Evolutionary conservation across 257 asterid genomes (phyloP).

Genomic region (Lantana camara): DNA sequence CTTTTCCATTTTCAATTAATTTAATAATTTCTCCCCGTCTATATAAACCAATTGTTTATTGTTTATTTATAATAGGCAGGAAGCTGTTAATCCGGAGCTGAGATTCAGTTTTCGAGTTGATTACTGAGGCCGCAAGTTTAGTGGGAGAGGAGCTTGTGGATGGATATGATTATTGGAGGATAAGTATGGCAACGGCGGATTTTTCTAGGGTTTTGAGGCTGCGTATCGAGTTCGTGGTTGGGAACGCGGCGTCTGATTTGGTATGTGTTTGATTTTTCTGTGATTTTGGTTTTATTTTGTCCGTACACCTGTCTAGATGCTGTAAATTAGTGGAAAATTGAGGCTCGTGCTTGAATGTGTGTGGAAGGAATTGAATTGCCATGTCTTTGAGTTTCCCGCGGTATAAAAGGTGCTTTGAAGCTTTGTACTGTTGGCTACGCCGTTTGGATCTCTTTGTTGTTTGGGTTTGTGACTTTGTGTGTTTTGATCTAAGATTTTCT

Average conservation of each 20-base stretch:
- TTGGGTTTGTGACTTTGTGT: neutral
- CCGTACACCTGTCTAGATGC: constrained; percentile 23
- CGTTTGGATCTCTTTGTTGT: constrained; percentile 33
- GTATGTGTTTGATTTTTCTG: constrained; percentile 26
- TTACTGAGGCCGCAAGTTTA: neutral
- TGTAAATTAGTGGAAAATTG: constrained; percentile 15
- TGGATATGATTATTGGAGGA: constrained; percentile 21
- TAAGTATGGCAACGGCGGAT: constrained; percentile 37
- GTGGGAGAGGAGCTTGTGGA: constrained; percentile 29
- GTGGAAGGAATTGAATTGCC: constrained; percentile 28
- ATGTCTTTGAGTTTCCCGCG: neutral
- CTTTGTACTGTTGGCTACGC: neutral
- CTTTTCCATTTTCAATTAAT: neutral
- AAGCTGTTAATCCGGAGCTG: constrained; percentile 35
- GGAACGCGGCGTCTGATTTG: constrained; percentile 27
- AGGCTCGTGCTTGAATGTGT: constrained; percentile 25
- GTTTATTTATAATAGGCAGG: neutral
- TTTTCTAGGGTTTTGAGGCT: constrained; percentile 48
- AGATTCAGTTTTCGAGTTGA: constrained; percentile 32
- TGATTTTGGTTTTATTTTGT: constrained; percentile 27
- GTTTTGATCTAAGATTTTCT: constrained; percentile 30
- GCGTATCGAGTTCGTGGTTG: constrained; percentile 24
- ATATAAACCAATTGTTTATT: constrained; percentile 10
- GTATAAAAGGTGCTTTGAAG: constrained; percentile 2
- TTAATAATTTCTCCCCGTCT: too few species aligned